Conservation (phyloP, 73 alveolate species). For the Paramecium sonneborni region DNA sequence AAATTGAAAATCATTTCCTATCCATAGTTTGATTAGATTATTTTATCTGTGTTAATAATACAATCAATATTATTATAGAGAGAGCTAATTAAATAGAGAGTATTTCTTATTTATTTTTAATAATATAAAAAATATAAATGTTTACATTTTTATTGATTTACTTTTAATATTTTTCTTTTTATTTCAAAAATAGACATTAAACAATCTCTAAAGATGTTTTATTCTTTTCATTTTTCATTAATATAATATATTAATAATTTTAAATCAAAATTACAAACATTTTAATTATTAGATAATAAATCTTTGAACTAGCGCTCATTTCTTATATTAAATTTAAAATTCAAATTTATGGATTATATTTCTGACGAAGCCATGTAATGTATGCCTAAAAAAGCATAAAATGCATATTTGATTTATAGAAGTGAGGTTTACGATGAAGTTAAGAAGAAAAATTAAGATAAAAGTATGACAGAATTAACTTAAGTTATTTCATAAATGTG, state of each 20-base stretch:
- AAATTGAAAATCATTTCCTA: constrained; percentile 5
- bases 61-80: background rate
- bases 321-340: background rate
- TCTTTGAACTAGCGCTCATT: background rate
- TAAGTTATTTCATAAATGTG: constrained; percentile 7
- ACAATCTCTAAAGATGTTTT: no score
- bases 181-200: no score
- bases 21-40: constrained; percentile 44
- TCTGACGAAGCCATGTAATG: background rate
- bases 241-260: no score
- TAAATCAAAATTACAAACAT: background rate
- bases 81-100: background rate
- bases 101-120: no score
- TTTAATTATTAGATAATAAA: background rate
- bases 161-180: no score
- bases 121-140: no score
- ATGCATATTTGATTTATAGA: background rate
- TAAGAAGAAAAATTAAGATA: background rate
- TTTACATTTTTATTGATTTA: no score
- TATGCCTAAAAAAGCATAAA: constrained; percentile 4
- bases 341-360: background rate
- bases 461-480: constrained; percentile 42
- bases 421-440: background rate
- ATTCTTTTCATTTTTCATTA: no score
- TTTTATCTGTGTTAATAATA: background rate